Evolutionary conservation across 768 basidiomycete species (phyloP), one percentile per base, ranked within the genome.

Genomic region (Pisolithus microcarpus): DNA sequence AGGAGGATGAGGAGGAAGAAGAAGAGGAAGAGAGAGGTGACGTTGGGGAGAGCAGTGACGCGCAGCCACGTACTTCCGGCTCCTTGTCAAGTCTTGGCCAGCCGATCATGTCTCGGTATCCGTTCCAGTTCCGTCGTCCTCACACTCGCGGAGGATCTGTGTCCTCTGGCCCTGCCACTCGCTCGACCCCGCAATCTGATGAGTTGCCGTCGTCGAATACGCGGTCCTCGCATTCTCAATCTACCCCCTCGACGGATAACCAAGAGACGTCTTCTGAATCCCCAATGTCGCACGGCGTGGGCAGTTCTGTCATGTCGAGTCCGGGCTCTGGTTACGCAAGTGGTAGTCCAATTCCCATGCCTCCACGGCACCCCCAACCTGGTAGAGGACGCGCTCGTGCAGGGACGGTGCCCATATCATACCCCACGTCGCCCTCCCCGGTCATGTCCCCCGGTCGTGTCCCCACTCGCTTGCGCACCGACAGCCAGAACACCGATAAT

Each of bases 51-150:
- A 71, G 70, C 47, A 76, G 75, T 42, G 74, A 73, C 38, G 82
- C 83, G 0, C 77, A 81, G 4, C 80, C 79, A 38, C 75, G 82
- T 16, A 84, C 80, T 5, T 88, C 87, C 0, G 86, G 81, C 18
- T 91, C 90, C 7, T 82, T 92, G 82, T 91, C 89, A 3, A 87
- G 85, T 54, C 77, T 92, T 5, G 90, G 90, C 3, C 83, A 85
- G 21, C 89, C 87, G 1, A 74, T 91, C 48, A 65, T 70, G 31
- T 81, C 85, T 21, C 76, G 82, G 0, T 85, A 84, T 60, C 86
- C 85, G 9, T 86, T 87, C 75, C 74, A 79, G 48, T 78, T 79
- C 65, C 80, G 82, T 18, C 75, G 75, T 2, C 63, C 64, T 1
- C 64, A 64, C 34, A 56, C 62, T 1, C 76, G 78, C 7, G 76